Evolutionary conservation across 495 filamentous ascomycete species (phyloP), one percentile per base, ranked within the genome.

Genomic region (Penicillium lividum): DNA sequence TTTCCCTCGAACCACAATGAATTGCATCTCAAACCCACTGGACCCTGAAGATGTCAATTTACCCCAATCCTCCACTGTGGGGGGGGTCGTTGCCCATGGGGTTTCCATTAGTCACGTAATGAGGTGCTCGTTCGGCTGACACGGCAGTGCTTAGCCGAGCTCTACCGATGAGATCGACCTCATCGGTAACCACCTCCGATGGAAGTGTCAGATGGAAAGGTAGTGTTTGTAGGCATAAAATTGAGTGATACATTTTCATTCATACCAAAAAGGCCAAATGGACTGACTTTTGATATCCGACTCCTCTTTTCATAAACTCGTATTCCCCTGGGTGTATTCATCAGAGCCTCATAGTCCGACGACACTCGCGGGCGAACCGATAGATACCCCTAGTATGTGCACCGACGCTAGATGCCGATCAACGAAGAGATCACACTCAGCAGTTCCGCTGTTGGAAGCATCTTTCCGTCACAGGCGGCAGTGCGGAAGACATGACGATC

Each of bases 141-240:
- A 36, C 64, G 66, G 66, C 61, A 69, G 22, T 64, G n/a, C 2
- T 47, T 69, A 64, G 36, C 66, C 66, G 66, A 69, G 57, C 64
- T 69, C 66, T 69, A 62, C 66, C 66, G 66, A 63, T 58, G 11
- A 6, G 25, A 28, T 31, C 4, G 16, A n/a, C 36, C 43, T 50
- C 13, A 25, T 18, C 52, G 60, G 56, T 22, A 36, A 57, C 34
- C 60, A 57, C 34, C 60, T 55, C 60, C 60, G 59, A 56, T 33
- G 31, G 31, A 10, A 22, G 22, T 22, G 22, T 22, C 22, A 22
- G 22, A 22, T 22, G 22, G 22, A 22, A 22, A 22, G 2, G 22
- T 22, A 22, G 22, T 22, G 22, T 22, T 22, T 22, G 22, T 22
- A 22, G 22, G 22, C 22, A 22, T 22, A 1, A 22, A 22, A 22